phyloP scores from a whole-genome alignment of 805 yeast genomes.

The Teunomyces barrocoloradensis region DNA sequence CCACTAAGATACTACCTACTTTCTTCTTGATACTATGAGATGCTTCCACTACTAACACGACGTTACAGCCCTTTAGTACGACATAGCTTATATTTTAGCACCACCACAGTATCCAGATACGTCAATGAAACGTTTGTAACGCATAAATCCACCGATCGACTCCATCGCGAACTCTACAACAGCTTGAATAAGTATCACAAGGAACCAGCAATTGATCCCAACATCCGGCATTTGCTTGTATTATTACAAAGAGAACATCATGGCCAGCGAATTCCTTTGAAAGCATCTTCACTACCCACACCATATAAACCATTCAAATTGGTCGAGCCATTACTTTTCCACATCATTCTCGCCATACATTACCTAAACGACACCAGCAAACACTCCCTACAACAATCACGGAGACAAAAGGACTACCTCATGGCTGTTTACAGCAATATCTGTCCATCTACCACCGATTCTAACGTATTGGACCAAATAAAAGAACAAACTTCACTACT shows the following conservation, averaged over 20 bases:
- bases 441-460: background rate
- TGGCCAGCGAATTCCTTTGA: background rate
- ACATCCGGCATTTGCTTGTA: conserved; percentile 11
- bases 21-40: background rate
- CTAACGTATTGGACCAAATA: background rate
- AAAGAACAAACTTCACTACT: background rate
- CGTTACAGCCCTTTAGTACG: background rate
- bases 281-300: conserved; percentile 8
- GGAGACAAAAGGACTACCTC: conserved; percentile 1
- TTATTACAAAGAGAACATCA: conserved; percentile 5
- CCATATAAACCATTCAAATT: conserved; percentile 8
- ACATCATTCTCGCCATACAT: conserved; percentile 4
- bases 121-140: background rate
- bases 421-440: background rate
- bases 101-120: background rate
- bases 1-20: background rate
- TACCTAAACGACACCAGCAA: background rate
- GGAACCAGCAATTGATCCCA: conserved; percentile 11
- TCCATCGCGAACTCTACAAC: conserved; percentile 15
- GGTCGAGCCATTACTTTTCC: conserved; percentile 6
- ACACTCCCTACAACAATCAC: background rate
- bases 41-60: background rate
- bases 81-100: background rate
- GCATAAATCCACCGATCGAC: conserved; percentile 7
- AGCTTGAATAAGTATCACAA: conserved; percentile 13